A percentile compares a stretch with the other conserved stretches of the same genome.
Evolutionary conservation across 2,329 filamentous ascomycete species (phyloP).

Genomic region (Xylariaceae sp.): DNA sequence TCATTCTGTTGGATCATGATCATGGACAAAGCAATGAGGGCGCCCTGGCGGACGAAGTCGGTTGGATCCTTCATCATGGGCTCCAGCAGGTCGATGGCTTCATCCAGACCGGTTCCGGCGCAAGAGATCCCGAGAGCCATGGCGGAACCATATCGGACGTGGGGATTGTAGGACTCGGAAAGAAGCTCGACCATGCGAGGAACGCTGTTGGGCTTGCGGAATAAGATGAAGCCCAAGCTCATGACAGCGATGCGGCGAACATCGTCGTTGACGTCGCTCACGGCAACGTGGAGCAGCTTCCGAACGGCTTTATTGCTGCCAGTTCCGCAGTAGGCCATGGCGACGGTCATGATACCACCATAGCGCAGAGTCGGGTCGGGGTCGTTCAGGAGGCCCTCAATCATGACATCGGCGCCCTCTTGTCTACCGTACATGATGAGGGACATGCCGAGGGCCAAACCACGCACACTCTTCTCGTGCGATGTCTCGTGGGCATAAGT

Average conservation of each 20-base stretch:
- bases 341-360: conserved; percentile 98
- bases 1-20: conserved; percentile 99
- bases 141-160: conserved; percentile 94
- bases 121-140: conserved; percentile 99
- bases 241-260: conserved; percentile 94
- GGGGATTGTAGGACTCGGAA: conserved; percentile 97
- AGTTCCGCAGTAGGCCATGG: conserved; percentile 92
- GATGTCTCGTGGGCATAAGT: conserved; percentile 96
- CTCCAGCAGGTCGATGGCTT: conserved; percentile 93
- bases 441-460: conserved; percentile 92
- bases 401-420: conserved; percentile 89
- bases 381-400: conserved; percentile 88
- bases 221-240: conserved; percentile 96
- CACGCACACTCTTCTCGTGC: conserved; percentile 97
- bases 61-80: conserved; percentile 99
- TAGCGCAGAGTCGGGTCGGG: conserved; percentile 92
- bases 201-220: conserved; percentile 94
- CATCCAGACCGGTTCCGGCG: conserved; percentile 89
- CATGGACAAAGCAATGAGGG: conserved; percentile 91
- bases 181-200: conserved; percentile 98
- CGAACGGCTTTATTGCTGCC: conserved; percentile 98
- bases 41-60: conserved; percentile 96
- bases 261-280: conserved; percentile 97
- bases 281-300: conserved; percentile 89
- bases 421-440: conserved; percentile 97